phyloP scores from a whole-genome alignment of 2,329 filamentous ascomycete species.

The Botryotinia narcissicola region DNA sequence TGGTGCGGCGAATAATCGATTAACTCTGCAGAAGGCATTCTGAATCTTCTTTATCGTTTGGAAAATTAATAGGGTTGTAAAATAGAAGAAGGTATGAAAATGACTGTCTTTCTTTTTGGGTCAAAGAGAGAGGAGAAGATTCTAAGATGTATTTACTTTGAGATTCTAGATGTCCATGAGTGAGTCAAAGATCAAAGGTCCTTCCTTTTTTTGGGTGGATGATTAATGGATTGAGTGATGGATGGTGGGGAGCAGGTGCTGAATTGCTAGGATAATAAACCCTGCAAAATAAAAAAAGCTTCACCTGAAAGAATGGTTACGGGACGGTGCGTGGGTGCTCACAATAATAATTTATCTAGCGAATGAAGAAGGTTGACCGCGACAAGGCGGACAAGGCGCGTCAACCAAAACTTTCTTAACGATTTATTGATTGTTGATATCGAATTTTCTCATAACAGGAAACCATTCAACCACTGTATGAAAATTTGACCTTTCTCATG shows the following conservation, averaged over 20 bases:
- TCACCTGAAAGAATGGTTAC: constrained; percentile 6
- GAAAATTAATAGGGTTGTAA: neutral
- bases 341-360: neutral
- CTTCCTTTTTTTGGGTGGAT: neutral
- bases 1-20: constrained; percentile 87
- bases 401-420: constrained; percentile 22
- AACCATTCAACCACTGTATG: neutral
- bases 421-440: neutral
- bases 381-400: constrained; percentile 26
- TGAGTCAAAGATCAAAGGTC: neutral
- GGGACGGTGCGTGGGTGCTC: neutral
- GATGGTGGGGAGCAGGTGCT: neutral
- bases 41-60: constrained; percentile 8
- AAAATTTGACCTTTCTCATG: constrained; percentile 30
- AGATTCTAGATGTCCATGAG: neutral
- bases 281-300: constrained; percentile 16
- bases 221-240: neutral
- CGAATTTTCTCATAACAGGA: neutral
- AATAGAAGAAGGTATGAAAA: neutral
- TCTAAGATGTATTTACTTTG: neutral
- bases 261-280: neutral
- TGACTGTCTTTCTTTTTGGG: neutral
- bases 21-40: constrained; percentile 48
- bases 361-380: constrained; percentile 6
- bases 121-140: neutral